Conservation (phyloP, 169 alveolate species). For the Cystoisospora suis region DNA sequence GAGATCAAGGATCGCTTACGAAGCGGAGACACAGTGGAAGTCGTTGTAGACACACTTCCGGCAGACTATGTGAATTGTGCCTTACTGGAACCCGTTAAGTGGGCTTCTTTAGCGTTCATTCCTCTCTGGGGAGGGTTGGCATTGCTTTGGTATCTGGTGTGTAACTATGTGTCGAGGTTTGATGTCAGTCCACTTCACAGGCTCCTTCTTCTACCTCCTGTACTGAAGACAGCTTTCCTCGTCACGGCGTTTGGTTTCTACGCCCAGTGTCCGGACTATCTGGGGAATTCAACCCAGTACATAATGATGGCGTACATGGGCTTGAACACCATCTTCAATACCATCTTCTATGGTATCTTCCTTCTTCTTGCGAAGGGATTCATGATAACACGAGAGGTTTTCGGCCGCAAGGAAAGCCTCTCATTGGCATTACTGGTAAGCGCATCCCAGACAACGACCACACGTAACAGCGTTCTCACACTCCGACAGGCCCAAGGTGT, state of each 20-base stretch:
- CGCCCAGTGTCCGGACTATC: slow-evolving; percentile 37
- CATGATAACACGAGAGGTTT: slow-evolving; percentile 38
- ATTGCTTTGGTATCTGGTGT: neutral
- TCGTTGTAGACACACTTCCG: neutral
- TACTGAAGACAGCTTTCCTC: neutral
- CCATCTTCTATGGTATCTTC: slow-evolving; percentile 24
- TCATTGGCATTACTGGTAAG: slow-evolving; percentile 30
- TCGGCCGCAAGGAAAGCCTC: slow-evolving; percentile 31
- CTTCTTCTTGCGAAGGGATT: slow-evolving; percentile 47
- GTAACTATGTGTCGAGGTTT: neutral
- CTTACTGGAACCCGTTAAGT: neutral
- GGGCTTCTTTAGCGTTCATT: neutral
- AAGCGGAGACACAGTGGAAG: slow-evolving; percentile 17
- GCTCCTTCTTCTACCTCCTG: slow-evolving; percentile 31
- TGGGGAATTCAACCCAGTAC: slow-evolving; percentile 13
- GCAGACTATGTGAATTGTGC: slow-evolving; percentile 36
- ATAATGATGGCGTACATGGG: slow-evolving; percentile 36
- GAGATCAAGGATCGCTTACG: slow-evolving; percentile 29
- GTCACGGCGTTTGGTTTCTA: neutral
- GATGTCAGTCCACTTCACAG: slow-evolving; percentile 38
- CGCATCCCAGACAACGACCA: neutral
- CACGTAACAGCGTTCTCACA: too few relatives aligned
- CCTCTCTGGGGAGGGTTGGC: slow-evolving; percentile 23
- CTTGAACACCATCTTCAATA: slow-evolving; percentile 29
- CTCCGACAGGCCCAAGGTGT: too few relatives aligned